Evolutionary conservation across 352 stramenopile genomes (phyloP), one percentile per base, ranked within the genome.

Genomic region (Globisporangium spinosum): DNA sequence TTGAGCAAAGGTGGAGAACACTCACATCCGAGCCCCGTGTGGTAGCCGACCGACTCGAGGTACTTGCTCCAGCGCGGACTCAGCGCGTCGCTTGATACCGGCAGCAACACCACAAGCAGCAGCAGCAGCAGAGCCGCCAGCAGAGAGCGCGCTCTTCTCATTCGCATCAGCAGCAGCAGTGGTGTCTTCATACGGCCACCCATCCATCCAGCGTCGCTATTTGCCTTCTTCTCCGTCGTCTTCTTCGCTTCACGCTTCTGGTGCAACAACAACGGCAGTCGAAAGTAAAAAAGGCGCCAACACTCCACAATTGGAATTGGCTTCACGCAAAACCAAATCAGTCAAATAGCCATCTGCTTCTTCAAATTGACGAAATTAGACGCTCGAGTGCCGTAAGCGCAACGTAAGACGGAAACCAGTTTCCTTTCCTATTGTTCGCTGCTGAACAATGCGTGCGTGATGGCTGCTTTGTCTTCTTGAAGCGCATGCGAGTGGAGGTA

Each of bases 21-120:
- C 79, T 65, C 63, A 87, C 79, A 83, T 29, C 75, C 77, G 35
- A 87, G 64, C 23, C 79, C 79, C 22, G 79, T 75, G 60, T 87
- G 76, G 53, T 78, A 87, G 63, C 74, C 77, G 53, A 70, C 62
- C 12, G 70, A 53, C 72, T 87, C 79, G 71, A 76, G 77, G 40
- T 77, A 80, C 22, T 65, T 64, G 47, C 34, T 61, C 59, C 59
- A 70, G 38, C 32, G 51, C 65, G 56, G 49, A 15, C 32, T 54
- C 58, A 62, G 56, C 55, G 29, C 56, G 5, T 32, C 56, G n/a
- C 35, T 59, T 9, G 12, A 23, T 20, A 38, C 1, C 17, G n/a
- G 7, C 51, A 62, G 2, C 8, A 62, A 20, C 35, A 68, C 15
- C 10, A 32, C 58, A 20, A 12, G 2, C 49, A 43, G 20, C n/a